Evolutionary conservation across 202 grass and related monocot genomes (phyloP), one percentile per base, ranked within the genome.

Genomic region (Panicum virgatum): DNA sequence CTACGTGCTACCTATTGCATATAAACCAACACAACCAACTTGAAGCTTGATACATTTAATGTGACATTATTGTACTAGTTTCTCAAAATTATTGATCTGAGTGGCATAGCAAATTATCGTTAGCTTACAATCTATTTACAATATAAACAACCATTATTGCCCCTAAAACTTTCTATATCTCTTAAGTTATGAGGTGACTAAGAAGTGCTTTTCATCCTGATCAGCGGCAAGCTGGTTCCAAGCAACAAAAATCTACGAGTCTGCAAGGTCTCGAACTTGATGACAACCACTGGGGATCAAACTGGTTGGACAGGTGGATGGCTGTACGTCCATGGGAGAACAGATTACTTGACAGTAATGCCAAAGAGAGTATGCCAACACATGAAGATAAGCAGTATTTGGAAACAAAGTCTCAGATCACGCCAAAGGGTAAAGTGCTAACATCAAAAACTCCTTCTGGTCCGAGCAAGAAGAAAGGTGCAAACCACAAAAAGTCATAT

Each of bases 291-390:
- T 99, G 97, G 97, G 91, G 91, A 25, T 96, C 93, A 92, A 99
- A 92, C 84, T 99, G 97, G 97, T 82, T 96, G 61, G 97, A 99
- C 63, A 88, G 97, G 66, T 99, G 97, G 97, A 93, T 99, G 91
- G 97, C 97, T 59, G 93, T 93, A 80, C 91, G 91, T 76, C 91
- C 93, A 78, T 99, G 93, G 97, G 93, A 99, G 68, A 99, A 96
- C 79, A 89, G 93, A 66, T 86, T 94, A 66, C 91, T 96, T 53
- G 97, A 99, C 62, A 88, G 77, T 42, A 94, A 85, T 78, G 12
- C 72, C 10, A 99, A 99, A 87, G 91, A 96, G 65, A 86, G 83
- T 61, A 43, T 73, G 45, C 25, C 78, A 61, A 27, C 47, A 15
- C 63, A 72, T 66, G 83, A 88, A 71, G 89, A 84, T 27, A 88